These are phyloP conservation scores for Litsea cubeba DNA, from an alignment of 164 flowering plant species.

Conservation along the genomic window DNA sequence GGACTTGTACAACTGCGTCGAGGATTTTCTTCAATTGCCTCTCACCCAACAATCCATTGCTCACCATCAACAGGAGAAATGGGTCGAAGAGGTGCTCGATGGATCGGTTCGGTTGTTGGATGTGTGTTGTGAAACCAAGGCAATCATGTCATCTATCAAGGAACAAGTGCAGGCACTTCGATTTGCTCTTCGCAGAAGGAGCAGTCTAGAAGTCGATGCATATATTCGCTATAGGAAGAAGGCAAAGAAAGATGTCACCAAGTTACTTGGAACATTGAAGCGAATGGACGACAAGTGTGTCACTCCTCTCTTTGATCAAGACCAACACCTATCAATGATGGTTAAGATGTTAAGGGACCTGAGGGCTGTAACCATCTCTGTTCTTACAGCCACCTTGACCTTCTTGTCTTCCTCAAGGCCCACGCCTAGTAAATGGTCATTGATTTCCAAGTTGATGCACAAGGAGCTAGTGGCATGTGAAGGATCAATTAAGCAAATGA, in stretches of 20 bases:
- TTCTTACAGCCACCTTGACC: constrained; percentile 31
- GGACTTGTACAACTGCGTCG: constrained; percentile 20
- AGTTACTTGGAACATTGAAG: constrained; percentile 24
- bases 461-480: constrained; percentile 21
- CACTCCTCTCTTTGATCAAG: constrained; percentile 2
- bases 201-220: constrained; percentile 12
- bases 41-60: constrained; percentile 15
- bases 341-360: constrained; percentile 34
- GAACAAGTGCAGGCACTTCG: constrained; percentile 24
- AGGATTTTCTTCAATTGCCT: constrained; percentile 23
- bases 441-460: constrained; percentile 30
- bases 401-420: constrained; percentile 22
- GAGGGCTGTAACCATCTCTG: constrained; percentile 15
- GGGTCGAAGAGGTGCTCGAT: constrained; percentile 27
- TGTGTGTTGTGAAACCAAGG: constrained; percentile 25
- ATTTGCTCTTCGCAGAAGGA: constrained; percentile 29
- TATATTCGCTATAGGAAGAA: constrained; percentile 28
- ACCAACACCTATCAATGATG: constrained; percentile 14
- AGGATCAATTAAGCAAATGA: constrained; percentile 11
- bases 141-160: constrained; percentile 22
- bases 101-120: constrained; percentile 36
- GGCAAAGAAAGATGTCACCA: constrained; percentile 23
- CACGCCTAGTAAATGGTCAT: constrained; percentile 29
- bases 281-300: constrained; percentile 5
- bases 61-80: constrained; percentile 18